These are phyloP conservation scores for Citrus maxima DNA, from an alignment of 345 rosid species.

Conservation along the genomic window DNA sequence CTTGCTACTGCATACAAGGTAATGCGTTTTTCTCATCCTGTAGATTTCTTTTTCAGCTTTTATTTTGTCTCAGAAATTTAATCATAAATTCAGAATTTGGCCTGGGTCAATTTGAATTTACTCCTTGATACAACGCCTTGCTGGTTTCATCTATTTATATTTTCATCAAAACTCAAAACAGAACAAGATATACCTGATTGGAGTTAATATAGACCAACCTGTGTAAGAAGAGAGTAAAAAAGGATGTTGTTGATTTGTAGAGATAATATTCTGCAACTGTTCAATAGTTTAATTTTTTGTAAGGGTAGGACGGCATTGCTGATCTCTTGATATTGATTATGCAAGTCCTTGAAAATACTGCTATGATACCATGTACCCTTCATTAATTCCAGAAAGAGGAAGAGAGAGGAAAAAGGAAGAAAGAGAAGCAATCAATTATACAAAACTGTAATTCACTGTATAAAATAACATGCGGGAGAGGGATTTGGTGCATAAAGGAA, in stretches of 20 bases:
- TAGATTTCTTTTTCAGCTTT: neutral
- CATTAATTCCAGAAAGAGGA: neutral
- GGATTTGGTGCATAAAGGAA: neutral
- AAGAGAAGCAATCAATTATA: neutral
- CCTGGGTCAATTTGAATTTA: neutral
- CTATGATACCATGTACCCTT: neutral
- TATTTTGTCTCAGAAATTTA: neutral
- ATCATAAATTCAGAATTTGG: neutral
- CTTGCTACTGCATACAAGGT: constrained; percentile 93
- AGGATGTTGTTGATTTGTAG: neutral
- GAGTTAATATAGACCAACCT: neutral
- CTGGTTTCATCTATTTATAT: neutral
- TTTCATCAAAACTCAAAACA: neutral
- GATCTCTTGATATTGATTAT: neutral
- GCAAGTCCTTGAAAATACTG: neutral
- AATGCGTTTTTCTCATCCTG: constrained; percentile 6
- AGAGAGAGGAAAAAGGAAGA: neutral
- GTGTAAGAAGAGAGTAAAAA: neutral
- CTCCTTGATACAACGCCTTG: neutral
- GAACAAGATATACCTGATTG: neutral
- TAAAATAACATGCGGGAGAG: neutral
- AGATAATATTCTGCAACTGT: neutral
- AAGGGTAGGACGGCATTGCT: neutral
- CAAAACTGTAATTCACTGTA: neutral
- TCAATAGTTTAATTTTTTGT: neutral